These are phyloP conservation scores for Cucumis melo DNA, from an alignment of 306 rosid species.

Conservation along the genomic window DNA sequence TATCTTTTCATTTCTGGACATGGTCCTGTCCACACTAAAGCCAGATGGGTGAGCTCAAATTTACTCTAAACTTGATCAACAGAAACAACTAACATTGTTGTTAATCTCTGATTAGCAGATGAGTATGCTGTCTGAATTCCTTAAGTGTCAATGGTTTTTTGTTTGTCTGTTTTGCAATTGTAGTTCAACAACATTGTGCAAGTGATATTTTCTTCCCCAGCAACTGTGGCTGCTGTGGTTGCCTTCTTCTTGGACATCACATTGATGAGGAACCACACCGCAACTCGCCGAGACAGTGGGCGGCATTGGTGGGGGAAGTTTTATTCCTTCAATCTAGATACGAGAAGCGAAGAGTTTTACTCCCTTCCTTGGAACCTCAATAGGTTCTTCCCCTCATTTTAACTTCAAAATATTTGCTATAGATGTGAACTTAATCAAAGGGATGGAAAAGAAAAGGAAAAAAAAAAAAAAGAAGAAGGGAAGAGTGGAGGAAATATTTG, in stretches of 20 bases:
- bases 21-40: slow-evolving; percentile 59
- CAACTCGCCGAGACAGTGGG: slow-evolving; percentile 60
- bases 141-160: not conserved
- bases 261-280: slow-evolving; percentile 20
- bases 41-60: slow-evolving; percentile 31
- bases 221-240: slow-evolving; percentile 51
- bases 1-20: slow-evolving; percentile 26
- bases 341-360: slow-evolving; percentile 60
- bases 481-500: not conserved
- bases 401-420: not conserved
- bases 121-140: not conserved
- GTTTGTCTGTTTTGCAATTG: not conserved
- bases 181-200: slow-evolving; percentile 65
- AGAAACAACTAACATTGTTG: not conserved
- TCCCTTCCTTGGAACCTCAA: slow-evolving; percentile 45
- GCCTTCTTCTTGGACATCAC: slow-evolving; percentile 55
- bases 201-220: slow-evolving; percentile 68
- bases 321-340: slow-evolving; percentile 31
- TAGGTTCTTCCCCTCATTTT: slow-evolving; percentile 69
- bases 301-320: slow-evolving; percentile 85
- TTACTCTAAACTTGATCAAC: not conserved
- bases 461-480: not conserved
- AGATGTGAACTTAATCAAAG: not conserved
- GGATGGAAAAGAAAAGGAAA: not conserved
- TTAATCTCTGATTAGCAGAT: not conserved